Evolutionary conservation across 345 rosid genomes (phyloP).

Genomic region (Angophora floribunda): DNA sequence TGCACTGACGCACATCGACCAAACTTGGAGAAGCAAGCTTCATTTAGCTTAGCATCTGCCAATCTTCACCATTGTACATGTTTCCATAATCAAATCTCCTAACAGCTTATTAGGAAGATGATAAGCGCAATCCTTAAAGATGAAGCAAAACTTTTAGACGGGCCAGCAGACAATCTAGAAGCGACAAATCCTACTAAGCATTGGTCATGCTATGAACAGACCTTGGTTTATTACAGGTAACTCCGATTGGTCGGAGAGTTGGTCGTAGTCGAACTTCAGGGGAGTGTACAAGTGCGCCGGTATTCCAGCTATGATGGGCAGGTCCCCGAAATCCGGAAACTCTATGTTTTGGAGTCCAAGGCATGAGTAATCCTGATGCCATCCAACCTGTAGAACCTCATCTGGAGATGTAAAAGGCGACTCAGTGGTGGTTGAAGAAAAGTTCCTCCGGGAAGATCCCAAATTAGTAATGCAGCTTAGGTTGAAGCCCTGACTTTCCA

Average conservation of each 20-base stretch:
- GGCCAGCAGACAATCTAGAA: not conserved
- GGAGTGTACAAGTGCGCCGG: slow-evolving; percentile 39
- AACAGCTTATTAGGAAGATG: not conserved
- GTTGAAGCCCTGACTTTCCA: slow-evolving; percentile 27
- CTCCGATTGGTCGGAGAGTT: slow-evolving; percentile 47
- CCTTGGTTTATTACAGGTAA: slow-evolving; percentile 48
- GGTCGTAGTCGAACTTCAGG: slow-evolving; percentile 50
- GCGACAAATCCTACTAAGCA: not conserved
- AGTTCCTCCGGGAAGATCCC: slow-evolving; percentile 21
- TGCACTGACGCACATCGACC: not conserved
- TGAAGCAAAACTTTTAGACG: not conserved
- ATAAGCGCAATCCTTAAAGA: not conserved
- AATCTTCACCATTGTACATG: not conserved
- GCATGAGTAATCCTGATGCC: slow-evolving; percentile 38
- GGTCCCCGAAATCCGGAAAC: slow-evolving; percentile 29
- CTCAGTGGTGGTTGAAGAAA: slow-evolving; percentile 16
- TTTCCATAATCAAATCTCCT: not conserved
- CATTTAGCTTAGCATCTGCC: not conserved
- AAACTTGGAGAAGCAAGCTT: not conserved
- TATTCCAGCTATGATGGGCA: slow-evolving; percentile 25
- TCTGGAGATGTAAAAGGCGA: slow-evolving; percentile 22
- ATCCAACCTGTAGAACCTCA: slow-evolving; percentile 37
- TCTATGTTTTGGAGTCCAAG: slow-evolving; percentile 36
- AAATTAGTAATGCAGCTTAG: slow-evolving; percentile 17
- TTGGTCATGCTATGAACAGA: slow-evolving; percentile 53